A percentile compares a stretch with the other conserved stretches of the same genome.
phyloP scores from a whole-genome alignment of 116 monocot species.

The Trichopus zeylanicus region DNA sequence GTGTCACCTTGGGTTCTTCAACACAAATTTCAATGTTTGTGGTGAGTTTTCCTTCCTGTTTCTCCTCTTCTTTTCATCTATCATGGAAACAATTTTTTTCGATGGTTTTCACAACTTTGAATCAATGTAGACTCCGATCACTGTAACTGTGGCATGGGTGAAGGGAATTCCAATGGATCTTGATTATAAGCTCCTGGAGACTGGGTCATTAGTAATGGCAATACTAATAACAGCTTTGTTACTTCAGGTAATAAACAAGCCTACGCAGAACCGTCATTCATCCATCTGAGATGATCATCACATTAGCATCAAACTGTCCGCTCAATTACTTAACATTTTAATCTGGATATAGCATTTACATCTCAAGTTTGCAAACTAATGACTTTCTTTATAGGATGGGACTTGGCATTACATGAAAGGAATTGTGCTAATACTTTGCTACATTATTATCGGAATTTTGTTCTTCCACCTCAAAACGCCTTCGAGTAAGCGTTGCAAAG shows the following conservation, averaged over 20 bases:
- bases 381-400: constrained; percentile 29
- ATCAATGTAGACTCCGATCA: constrained; percentile 38
- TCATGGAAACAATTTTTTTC: too few relatives aligned
- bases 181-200: constrained; percentile 39
- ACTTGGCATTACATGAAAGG: constrained; percentile 64
- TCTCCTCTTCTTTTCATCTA: too few relatives aligned
- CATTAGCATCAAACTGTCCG: too few relatives aligned
- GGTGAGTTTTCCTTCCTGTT: constrained; percentile 18
- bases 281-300: too few relatives aligned
- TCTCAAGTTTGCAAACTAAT: too few relatives aligned
- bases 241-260: constrained; percentile 26
- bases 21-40: constrained; percentile 67
- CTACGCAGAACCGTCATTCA: too few relatives aligned
- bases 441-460: constrained; percentile 29
- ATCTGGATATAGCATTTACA: too few relatives aligned
- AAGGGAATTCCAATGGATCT: constrained; percentile 55
- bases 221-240: constrained; percentile 38
- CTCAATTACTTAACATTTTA: too few relatives aligned
- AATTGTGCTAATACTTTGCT: constrained; percentile 39
- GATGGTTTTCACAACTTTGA: too few relatives aligned
- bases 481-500: constrained; percentile 12
- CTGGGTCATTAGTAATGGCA: constrained; percentile 29
- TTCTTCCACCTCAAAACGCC: constrained; percentile 29
- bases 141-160: constrained; percentile 47
- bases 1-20: constrained; percentile 57